Conservation (phyloP, 2,329 filamentous ascomycete genomes). For the Lecanosticta acicola region DNA sequence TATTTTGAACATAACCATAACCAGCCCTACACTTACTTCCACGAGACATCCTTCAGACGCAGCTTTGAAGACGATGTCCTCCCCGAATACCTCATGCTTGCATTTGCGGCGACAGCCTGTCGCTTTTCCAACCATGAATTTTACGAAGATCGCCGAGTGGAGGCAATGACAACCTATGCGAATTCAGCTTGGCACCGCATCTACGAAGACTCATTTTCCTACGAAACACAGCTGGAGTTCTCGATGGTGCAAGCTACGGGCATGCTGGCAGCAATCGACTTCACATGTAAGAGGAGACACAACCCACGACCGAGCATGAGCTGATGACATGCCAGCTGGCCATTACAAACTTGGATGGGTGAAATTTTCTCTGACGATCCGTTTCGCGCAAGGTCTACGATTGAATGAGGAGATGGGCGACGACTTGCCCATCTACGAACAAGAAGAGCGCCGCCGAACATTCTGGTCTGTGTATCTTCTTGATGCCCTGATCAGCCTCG, state of each 20-base stretch:
- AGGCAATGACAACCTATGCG: constrained; percentile 5
- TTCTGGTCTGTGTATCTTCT: constrained; percentile 92
- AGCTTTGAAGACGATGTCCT: constrained; percentile 1
- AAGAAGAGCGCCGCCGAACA: constrained; percentile 80
- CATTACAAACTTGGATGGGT: constrained; percentile 7
- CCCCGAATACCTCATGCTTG: constrained; percentile 4
- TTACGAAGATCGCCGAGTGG: not conserved
- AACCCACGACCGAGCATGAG: too few species aligned
- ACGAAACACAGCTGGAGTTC: constrained; percentile 1
- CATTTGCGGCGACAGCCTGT: constrained; percentile 3
- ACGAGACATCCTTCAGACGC: constrained; percentile 4
- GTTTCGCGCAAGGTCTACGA: constrained; percentile 7
- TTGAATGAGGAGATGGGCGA: constrained; percentile 6
- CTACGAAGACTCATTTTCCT: constrained; percentile 4
- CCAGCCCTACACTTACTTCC: constrained; percentile 8
- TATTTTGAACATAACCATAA: constrained; percentile 9
- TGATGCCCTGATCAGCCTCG: constrained; percentile 44
- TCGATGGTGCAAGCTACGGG: constrained; percentile 6
- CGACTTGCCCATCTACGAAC: constrained; percentile 45
- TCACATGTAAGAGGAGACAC: constrained; percentile 4
- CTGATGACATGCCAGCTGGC: not conserved
- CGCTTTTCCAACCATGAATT: constrained; percentile 5
- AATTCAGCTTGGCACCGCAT: constrained; percentile 5
- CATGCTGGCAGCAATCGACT: constrained; percentile 4
- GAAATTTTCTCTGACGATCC: constrained; percentile 8